phyloP scores from a whole-genome alignment of 768 basidiomycete species.

The Tulasnella sp. region DNA sequence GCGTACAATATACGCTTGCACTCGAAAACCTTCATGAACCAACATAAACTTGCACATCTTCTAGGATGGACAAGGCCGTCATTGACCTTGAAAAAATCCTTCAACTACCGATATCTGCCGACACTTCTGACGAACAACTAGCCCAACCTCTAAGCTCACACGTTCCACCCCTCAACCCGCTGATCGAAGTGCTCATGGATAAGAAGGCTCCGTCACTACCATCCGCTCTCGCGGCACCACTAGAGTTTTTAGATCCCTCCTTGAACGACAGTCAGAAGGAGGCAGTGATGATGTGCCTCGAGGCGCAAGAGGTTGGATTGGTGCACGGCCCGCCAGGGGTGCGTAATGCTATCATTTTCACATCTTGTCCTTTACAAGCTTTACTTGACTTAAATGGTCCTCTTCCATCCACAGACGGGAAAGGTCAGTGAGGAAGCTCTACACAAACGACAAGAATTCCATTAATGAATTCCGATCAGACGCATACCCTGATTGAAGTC shows the following conservation, averaged over 20 bases:
- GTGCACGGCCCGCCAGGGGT: constrained; percentile 94
- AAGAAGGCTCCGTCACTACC: constrained; percentile 38
- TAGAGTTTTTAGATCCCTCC: constrained; percentile 60
- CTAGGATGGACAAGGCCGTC: constrained; percentile 79
- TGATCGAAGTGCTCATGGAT: constrained; percentile 64
- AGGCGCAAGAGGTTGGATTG: constrained; percentile 71
- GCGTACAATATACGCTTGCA: constrained; percentile 1
- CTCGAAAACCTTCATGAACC: neutral
- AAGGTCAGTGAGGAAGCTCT: constrained; percentile 25
- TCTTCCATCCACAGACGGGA: constrained; percentile 46
- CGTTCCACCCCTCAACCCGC: constrained; percentile 30
- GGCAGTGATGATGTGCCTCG: constrained; percentile 75
- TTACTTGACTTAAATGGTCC: neutral
- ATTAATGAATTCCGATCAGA: constrained; percentile 34
- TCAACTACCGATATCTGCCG: neutral
- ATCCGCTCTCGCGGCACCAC: constrained; percentile 20
- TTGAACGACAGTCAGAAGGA: constrained; percentile 78
- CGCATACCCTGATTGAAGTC: constrained; percentile 87
- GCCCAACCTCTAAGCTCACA: neutral
- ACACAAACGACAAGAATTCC: neutral
- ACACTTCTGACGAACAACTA: neutral
- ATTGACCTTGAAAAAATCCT: constrained; percentile 45
- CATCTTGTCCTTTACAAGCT: neutral
- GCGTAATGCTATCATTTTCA: neutral
- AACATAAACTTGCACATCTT: neutral